These are phyloP conservation scores for Mycena chlorophos DNA, from an alignment of 768 basidiomycete genomes.

Conservation along the genomic window DNA sequence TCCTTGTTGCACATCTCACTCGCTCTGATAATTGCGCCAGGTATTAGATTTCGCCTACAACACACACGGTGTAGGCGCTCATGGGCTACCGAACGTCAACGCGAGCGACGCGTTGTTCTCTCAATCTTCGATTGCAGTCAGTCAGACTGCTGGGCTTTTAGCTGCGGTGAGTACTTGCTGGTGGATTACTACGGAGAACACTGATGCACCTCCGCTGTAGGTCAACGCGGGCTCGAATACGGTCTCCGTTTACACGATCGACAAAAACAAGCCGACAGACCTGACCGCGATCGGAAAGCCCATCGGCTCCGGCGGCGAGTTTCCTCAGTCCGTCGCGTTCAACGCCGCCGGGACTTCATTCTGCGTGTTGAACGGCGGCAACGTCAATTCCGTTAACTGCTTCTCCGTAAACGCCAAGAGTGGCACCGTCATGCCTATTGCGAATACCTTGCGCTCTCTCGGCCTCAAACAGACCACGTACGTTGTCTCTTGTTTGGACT, in stretches of 20 bases:
- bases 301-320: constrained; percentile 38
- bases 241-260: constrained; percentile 36
- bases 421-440: constrained; percentile 27
- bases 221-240: constrained; percentile 41
- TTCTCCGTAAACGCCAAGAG: constrained; percentile 8
- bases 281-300: constrained; percentile 36
- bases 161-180: constrained; percentile 7
- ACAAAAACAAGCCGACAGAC: constrained; percentile 31
- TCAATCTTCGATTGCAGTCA: constrained; percentile 27
- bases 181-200: too few relatives aligned
- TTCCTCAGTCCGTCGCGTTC: constrained; percentile 38
- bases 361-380: constrained; percentile 39
- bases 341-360: constrained; percentile 31
- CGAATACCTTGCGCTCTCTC: constrained; percentile 33
- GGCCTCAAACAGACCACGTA: constrained; percentile 21
- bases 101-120: constrained; percentile 30
- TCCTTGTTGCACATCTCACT: too few relatives aligned
- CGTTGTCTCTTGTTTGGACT: too few relatives aligned
- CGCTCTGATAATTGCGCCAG: constrained; percentile 33
- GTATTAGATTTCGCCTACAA: too few relatives aligned
- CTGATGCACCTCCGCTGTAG: neutral
- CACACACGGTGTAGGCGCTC: constrained; percentile 25
- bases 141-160: neutral
- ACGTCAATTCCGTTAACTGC: constrained; percentile 36
- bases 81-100: constrained; percentile 18